phyloP scores from a whole-genome alignment of 345 rosid species.

The Lepidium aucheri region DNA sequence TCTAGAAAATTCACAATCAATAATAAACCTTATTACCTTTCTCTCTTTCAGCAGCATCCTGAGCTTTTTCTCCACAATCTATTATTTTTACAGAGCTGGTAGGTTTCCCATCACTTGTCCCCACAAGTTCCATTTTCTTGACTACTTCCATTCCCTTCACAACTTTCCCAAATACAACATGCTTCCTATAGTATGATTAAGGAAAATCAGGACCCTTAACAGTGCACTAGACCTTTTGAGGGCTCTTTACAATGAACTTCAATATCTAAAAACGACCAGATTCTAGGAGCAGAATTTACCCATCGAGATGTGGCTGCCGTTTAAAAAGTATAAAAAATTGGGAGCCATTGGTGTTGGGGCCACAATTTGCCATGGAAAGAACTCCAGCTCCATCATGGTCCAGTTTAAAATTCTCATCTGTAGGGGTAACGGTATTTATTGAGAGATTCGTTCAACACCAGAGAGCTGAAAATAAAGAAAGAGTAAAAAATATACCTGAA shows the following conservation, averaged over 20 bases:
- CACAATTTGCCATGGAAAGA: slow-evolving; percentile 96
- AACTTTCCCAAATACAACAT: slow-evolving; percentile 94
- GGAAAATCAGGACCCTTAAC: slow-evolving; percentile 9
- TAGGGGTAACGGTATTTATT: background rate
- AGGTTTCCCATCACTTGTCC: slow-evolving; percentile 64
- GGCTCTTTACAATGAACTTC: background rate
- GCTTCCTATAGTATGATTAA: slow-evolving; percentile 53
- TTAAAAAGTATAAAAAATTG: slow-evolving; percentile 89
- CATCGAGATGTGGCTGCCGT: slow-evolving; percentile 80
- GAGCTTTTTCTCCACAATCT: slow-evolving; percentile 67
- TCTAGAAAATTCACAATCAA: slow-evolving; percentile 8
- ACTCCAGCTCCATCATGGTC: slow-evolving; percentile 74
- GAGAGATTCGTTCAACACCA: background rate
- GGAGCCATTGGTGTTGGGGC: slow-evolving; percentile 91
- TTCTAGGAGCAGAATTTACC: slow-evolving; percentile 43
- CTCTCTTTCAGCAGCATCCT: slow-evolving; percentile 38
- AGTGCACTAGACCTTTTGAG: background rate
- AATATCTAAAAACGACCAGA: background rate
- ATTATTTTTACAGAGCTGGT: slow-evolving; percentile 48
- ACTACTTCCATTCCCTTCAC: slow-evolving; percentile 70
- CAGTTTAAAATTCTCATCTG: slow-evolving; percentile 88
- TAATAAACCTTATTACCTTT: slow-evolving; percentile 37
- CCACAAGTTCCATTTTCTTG: slow-evolving; percentile 70
- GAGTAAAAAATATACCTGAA: slow-evolving; percentile 45
- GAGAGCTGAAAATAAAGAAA: background rate